A percentile compares a stretch with the other conserved stretches of the same genome.
phyloP scores from a whole-genome alignment of 352 stramenopile species.

The Pythium phragmitis region DNA sequence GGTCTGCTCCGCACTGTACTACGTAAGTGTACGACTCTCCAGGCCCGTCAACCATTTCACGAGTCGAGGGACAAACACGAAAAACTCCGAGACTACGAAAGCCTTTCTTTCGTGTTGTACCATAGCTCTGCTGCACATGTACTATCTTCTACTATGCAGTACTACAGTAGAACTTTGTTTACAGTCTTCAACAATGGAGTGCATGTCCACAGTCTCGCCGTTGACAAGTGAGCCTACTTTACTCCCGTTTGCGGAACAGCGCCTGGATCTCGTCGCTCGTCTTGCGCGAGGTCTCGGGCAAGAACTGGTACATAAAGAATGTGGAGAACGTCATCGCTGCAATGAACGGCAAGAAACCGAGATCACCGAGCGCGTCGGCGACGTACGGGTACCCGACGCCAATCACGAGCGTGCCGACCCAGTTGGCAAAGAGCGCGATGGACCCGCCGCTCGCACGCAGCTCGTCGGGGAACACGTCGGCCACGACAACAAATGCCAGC shows the following conservation, averaged over 20 bases:
- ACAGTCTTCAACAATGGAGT: too few relatives aligned
- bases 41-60: too few relatives aligned
- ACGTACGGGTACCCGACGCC: slow-evolving; percentile 68
- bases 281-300: slow-evolving; percentile 62
- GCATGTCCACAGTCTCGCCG: too few relatives aligned
- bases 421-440: slow-evolving; percentile 52
- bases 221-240: not conserved
- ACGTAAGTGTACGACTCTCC: too few relatives aligned
- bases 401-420: slow-evolving; percentile 49
- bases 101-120: too few relatives aligned
- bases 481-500: slow-evolving; percentile 48
- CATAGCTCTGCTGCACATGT: too few relatives aligned
- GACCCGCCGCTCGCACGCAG: slow-evolving; percentile 45
- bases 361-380: slow-evolving; percentile 35
- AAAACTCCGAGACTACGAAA: too few relatives aligned
- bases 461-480: slow-evolving; percentile 56
- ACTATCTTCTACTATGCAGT: too few relatives aligned
- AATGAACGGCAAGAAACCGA: slow-evolving; percentile 55
- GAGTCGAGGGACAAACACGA: too few relatives aligned
- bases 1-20: too few relatives aligned
- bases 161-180: too few relatives aligned
- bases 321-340: slow-evolving; percentile 38
- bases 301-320: slow-evolving; percentile 38
- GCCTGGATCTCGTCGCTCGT: slow-evolving; percentile 60
- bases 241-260: slow-evolving; percentile 28